These are phyloP conservation scores for Stagonosporopsis rhizophila DNA, from an alignment of 2,329 filamentous ascomycete genomes.

Conservation along the genomic window DNA sequence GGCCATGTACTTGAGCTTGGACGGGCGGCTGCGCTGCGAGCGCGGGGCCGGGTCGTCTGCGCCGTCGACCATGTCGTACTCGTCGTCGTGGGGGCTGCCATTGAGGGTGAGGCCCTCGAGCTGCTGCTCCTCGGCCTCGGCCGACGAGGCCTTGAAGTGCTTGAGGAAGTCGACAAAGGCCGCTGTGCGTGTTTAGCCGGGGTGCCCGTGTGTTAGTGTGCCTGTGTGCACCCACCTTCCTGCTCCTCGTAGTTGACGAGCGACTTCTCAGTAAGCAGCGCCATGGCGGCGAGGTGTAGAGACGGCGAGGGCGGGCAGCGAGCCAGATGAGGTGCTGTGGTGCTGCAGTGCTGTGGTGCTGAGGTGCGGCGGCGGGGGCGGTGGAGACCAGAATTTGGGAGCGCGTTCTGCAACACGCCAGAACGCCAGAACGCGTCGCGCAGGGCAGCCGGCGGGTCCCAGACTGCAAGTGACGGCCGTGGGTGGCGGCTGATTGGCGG, in stretches of 20 bases:
- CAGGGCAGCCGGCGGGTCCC: conserved; percentile 4
- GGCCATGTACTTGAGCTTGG: conserved; percentile 86
- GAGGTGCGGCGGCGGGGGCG: no score
- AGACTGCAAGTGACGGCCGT: conserved; percentile 1
- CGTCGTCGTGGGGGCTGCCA: conserved; percentile 84
- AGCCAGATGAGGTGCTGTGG: conserved; percentile 8
- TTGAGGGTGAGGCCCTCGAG: conserved; percentile 85
- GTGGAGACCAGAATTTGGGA: conserved; percentile 35
- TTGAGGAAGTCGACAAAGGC: conserved; percentile 88
- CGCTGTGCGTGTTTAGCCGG: conserved; percentile 58
- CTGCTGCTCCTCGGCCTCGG: conserved; percentile 77
- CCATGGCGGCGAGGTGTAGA: conserved; percentile 65
- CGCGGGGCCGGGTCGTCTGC: conserved; percentile 50
- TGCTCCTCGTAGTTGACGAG: conserved; percentile 89
- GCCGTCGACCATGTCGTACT: conserved; percentile 93
- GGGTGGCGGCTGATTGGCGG: conserved; percentile 27
- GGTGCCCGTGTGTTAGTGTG: conserved; percentile 18
- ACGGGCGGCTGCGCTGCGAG: conserved; percentile 51
- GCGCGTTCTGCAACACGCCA: conserved; percentile 35
- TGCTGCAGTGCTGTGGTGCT: no score
- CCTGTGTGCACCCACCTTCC: conserved; percentile 67
- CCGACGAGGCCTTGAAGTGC: conserved; percentile 83
- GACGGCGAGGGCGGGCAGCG: conserved; percentile 17
- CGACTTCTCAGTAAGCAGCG: conserved; percentile 79
- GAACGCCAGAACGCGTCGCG: conserved; percentile 28